Evolutionary conservation across 2,329 filamentous ascomycete genomes (phyloP).

Genomic region (Monosporascus cannonballus): DNA sequence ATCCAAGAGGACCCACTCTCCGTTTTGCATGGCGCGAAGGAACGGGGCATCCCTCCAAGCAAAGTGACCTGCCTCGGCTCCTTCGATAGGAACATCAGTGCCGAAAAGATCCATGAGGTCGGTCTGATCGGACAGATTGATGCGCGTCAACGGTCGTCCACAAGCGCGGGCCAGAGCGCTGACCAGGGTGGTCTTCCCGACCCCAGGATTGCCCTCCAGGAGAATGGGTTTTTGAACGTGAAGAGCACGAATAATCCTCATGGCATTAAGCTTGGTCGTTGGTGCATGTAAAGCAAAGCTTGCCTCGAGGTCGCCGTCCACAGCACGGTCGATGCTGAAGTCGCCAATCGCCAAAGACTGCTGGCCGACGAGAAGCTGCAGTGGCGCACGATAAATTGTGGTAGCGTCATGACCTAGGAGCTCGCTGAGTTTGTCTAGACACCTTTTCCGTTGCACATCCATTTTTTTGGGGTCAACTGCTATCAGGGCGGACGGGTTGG

Average conservation of each 20-base stretch:
- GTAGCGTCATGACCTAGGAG: slow-evolving; percentile 60
- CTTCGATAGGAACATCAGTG: slow-evolving; percentile 91
- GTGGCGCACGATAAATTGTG: slow-evolving; percentile 57
- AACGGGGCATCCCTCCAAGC: slow-evolving; percentile 96
- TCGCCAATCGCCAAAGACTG: slow-evolving; percentile 61
- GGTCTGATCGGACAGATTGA: slow-evolving; percentile 97
- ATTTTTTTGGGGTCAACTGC: slow-evolving; percentile 66
- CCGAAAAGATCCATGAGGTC: slow-evolving; percentile 97
- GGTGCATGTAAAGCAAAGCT: slow-evolving; percentile 80
- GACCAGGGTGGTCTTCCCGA: slow-evolving; percentile 93
- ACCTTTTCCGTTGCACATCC: slow-evolving; percentile 63
- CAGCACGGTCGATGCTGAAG: slow-evolving; percentile 59
- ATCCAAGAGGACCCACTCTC: slow-evolving; percentile 93
- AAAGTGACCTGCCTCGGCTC: slow-evolving; percentile 84
- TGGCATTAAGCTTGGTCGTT: slow-evolving; percentile 83
- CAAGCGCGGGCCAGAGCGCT: slow-evolving; percentile 75
- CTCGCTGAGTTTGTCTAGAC: slow-evolving; percentile 64
- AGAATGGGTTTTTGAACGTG: slow-evolving; percentile 88
- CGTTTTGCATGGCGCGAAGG: slow-evolving; percentile 90
- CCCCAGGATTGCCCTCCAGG: slow-evolving; percentile 93
- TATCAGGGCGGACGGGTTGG: slow-evolving; percentile 85
- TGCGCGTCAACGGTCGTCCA: slow-evolving; percentile 78
- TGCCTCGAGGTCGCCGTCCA: slow-evolving; percentile 43
- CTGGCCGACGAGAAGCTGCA: slow-evolving; percentile 50
- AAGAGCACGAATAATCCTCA: slow-evolving; percentile 83